Evolutionary conservation across 306 rosid species (phyloP).

Genomic region (Styphnolobium japonicum): DNA sequence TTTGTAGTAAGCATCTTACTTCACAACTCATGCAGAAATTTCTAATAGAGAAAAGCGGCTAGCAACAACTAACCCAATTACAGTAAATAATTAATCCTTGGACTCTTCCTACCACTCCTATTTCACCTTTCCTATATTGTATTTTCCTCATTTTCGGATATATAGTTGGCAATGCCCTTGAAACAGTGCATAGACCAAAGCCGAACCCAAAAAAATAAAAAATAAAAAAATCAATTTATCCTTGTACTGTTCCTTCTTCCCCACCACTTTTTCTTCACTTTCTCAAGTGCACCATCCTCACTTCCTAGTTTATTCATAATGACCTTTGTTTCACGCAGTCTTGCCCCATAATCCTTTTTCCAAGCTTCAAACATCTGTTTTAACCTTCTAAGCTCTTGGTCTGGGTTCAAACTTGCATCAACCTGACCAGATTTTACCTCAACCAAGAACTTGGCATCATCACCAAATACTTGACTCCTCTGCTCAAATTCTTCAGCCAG

Average conservation of each 20-base stretch:
- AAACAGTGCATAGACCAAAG: constrained; percentile 35
- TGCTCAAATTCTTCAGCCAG: constrained; percentile 91
- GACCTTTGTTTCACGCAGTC: constrained; percentile 85
- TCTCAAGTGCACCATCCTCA: constrained; percentile 63
- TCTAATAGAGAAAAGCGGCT: constrained; percentile 15
- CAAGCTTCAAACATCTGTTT: constrained; percentile 92
- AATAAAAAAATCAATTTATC: constrained; percentile 43
- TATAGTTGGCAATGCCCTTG: constrained; percentile 26
- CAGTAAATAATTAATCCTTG: constrained; percentile 7
- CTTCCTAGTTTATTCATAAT: constrained; percentile 78
- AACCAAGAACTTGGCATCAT: constrained; percentile 95
- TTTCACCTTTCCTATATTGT: constrained; percentile 15
- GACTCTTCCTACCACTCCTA: constrained; percentile 22
- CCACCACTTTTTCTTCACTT: constrained; percentile 87
- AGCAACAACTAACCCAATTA: constrained; percentile 41
- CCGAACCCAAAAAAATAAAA: not conserved
- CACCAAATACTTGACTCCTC: constrained; percentile 94
- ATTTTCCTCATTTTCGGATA: constrained; percentile 22
- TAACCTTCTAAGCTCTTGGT: constrained; percentile 83
- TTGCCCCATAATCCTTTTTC: constrained; percentile 84
- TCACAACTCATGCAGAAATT: constrained; percentile 26
- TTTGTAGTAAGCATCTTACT: not conserved
- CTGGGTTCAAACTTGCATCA: constrained; percentile 88
- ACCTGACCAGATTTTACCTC: constrained; percentile 95
- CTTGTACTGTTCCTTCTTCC: constrained; percentile 88